Evolutionary conservation across 495 filamentous ascomycete genomes (phyloP).

Genomic region (Hypoxylon intermedium): DNA sequence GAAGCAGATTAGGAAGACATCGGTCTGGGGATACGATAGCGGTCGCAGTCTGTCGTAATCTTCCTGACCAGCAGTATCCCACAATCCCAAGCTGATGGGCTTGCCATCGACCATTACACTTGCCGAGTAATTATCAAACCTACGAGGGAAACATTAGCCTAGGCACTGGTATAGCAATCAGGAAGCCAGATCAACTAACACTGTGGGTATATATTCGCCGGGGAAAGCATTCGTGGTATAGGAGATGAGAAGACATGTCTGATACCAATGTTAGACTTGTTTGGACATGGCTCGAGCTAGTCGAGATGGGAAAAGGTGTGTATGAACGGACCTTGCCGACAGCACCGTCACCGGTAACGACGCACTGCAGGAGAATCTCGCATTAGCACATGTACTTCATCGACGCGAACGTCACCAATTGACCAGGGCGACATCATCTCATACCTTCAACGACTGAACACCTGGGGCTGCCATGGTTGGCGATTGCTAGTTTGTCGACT

Average conservation of each 20-base stretch:
- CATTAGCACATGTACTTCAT: constrained; percentile 29
- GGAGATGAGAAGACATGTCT: constrained; percentile 99
- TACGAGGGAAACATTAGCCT: constrained; percentile 53
- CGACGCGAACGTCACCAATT: constrained; percentile 16
- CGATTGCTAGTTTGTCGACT: constrained; percentile 17
- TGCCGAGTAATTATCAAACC: constrained; percentile 98
- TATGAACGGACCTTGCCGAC: constrained; percentile 83
- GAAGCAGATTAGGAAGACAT: constrained; percentile 98
- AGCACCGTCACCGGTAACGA: constrained; percentile 98
- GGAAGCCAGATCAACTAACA: constrained; percentile 66
- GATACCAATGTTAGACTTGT: constrained; percentile 44
- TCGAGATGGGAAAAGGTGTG: constrained; percentile 10
- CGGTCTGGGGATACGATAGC: constrained; percentile 96
- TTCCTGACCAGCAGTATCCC: constrained; percentile 99
- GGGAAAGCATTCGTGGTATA: constrained; percentile 99
- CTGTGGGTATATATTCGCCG: constrained; percentile 98
- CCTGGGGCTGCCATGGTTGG: constrained; percentile 60
- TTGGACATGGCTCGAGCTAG: constrained; percentile 25
- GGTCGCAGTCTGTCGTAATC: constrained; percentile 96
- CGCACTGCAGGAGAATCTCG: constrained; percentile 68
- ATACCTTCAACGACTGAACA: constrained; percentile 65
- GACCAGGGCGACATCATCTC: constrained; percentile 35
- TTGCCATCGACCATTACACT: constrained; percentile 98
- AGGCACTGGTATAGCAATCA: constrained; percentile 11
- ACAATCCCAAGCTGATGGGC: constrained; percentile 93